Conservation (phyloP, 768 basidiomycete genomes). For the Naematelia encephala region DNA sequence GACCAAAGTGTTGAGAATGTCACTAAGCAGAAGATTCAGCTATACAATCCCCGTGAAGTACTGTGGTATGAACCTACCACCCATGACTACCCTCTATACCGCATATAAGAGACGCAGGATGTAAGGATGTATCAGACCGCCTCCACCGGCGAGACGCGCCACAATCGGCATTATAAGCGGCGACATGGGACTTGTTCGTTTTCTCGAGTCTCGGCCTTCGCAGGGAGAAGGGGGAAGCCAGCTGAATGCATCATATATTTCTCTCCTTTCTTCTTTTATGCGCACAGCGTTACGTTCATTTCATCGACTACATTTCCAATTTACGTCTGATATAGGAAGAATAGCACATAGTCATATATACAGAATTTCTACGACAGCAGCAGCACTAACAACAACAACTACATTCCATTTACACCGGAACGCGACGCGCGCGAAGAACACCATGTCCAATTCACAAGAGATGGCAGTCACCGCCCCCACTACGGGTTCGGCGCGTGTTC, state of each 20-base stretch:
- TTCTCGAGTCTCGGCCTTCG: not conserved
- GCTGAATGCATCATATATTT: not conserved
- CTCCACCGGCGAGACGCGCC: conserved; percentile 2
- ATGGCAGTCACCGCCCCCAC: not conserved
- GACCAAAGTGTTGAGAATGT: conserved; percentile 48
- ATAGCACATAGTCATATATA: not conserved
- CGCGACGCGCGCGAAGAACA: not conserved
- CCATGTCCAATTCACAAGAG: not conserved
- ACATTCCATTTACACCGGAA: not conserved
- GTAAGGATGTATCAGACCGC: not conserved
- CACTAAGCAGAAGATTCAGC: conserved; percentile 20
- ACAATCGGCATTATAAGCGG: not conserved
- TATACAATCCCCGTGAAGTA: not conserved
- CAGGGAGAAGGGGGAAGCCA: not conserved
- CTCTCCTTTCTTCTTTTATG: not conserved
- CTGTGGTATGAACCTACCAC: conserved; percentile 18
- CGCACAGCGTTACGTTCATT: not conserved
- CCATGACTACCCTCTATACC: conserved; percentile 17
- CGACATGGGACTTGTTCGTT: conserved; percentile 1
- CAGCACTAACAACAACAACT: not conserved
- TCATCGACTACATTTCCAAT: not conserved
- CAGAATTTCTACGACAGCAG: not conserved
- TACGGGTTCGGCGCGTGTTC: not conserved
- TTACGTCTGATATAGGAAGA: not conserved
- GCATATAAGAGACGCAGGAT: not conserved